Percentiles rank a stretch among this genome's conserved stretches.
Evolutionary conservation across 1,139 yeast species (phyloP).

Genomic region (Suhomyces kunorum): DNA sequence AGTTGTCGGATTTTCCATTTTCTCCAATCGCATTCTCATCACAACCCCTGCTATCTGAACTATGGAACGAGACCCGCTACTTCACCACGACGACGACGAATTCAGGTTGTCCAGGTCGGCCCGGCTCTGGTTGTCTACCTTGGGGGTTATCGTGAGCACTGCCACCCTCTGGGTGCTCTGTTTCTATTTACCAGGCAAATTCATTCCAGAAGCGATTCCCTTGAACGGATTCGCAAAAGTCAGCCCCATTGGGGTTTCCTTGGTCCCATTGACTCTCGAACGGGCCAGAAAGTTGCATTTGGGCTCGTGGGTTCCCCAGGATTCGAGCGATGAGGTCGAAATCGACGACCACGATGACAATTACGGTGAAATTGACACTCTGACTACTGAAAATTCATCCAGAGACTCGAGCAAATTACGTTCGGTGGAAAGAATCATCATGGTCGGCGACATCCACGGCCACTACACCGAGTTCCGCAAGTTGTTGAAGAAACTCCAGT

Average conservation of each 20-base stretch:
- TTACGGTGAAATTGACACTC: background rate
- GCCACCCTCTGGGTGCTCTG: constrained; percentile 34
- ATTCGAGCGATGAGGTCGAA: constrained; percentile 2
- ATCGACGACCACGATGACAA: constrained; percentile 5
- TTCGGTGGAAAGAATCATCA: constrained; percentile 49
- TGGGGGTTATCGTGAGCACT: constrained; percentile 23
- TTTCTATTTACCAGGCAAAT: constrained; percentile 34
- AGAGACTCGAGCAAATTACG: background rate
- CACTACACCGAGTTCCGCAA: constrained; percentile 55
- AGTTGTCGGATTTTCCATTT: too few species aligned
- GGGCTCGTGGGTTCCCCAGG: constrained; percentile 10
- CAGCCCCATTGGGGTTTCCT: constrained; percentile 25
- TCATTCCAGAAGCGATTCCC: constrained; percentile 36
- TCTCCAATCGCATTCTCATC: too few species aligned
- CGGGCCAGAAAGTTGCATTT: constrained; percentile 22
- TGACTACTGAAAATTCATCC: background rate
- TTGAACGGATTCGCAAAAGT: constrained; percentile 32
- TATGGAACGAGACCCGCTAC: constrained; percentile 20
- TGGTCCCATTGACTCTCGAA: constrained; percentile 26
- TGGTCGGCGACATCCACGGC: constrained; percentile 92
- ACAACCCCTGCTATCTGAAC: too few species aligned
- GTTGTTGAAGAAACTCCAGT: constrained; percentile 51
- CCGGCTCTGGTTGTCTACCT: constrained; percentile 17
- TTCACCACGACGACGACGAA: constrained; percentile 21
- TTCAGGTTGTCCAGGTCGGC: constrained; percentile 19